Base-by-base conservation (phyloP, 1,139 yeast species). In the Casaregolazyma lundiana region DNA sequence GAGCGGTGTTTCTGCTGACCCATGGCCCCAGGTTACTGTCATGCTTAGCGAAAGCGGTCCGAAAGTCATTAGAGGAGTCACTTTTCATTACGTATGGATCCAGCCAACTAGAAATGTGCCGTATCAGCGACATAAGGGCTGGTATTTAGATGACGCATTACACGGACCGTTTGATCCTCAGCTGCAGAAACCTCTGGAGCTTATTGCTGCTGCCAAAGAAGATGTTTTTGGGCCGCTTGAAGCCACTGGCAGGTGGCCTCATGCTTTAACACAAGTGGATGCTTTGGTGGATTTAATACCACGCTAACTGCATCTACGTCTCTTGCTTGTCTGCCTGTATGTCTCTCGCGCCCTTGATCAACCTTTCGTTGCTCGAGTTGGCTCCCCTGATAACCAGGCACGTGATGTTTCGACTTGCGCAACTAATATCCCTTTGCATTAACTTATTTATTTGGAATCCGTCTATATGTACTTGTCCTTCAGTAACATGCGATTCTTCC, bases 31-130 rank as follows among this genome's bases (percentile, higher is more conserved):
- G 48, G 68, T 80, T 2, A 70, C 70, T 36, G 59, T 83, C 15
- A 63, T 69, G 1, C 73, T 81, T 73, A 84, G 80, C 54, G 89
- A 82, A 53, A 71, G 75, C 4, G 86, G 84, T 0, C 63, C 75
- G 20, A 72, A 73, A 52, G 60, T 77, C 35, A 81, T 80, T 56
- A 69, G 77, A 0, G 82, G 83, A 1, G 73, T 81, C 48, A 61
- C 79, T 24, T 73, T 83, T 3, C 78, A 75, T 50, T 81, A 75
- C 57, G 68, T 81, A 20, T 40, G 43, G 43, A 40, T 38, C 20
- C 34, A 16, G 13, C 20, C 6, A 16, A 19, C 18, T n/a, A 13
- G 16, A 13, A 34, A 38, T 26, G 20, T 15, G 11, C 26, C 41
- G 6, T 38, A 8, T 13, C 16, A 17, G 8, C n/a, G 8, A 6